These are phyloP conservation scores for Kregervanrija fluxuum DNA, from an alignment of 805 yeast species.

Conservation along the genomic window DNA sequence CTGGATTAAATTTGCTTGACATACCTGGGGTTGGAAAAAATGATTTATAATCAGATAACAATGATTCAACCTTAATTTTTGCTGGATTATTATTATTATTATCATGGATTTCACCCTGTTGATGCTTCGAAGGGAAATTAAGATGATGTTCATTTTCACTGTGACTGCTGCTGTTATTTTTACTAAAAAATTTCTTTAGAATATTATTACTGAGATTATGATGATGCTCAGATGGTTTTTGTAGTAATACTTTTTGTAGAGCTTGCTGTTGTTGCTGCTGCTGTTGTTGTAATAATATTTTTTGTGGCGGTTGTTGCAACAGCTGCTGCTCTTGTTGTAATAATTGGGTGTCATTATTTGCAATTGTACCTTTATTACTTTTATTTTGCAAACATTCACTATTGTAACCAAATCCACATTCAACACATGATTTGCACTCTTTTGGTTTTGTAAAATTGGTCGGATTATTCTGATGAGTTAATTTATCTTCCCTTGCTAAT, in stretches of 20 bases:
- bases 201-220: no score
- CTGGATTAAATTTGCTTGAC: not conserved
- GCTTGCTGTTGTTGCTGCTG: not conserved
- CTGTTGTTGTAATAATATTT: not conserved
- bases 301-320: not conserved
- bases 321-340: conserved; percentile 1
- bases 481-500: conserved; percentile 8
- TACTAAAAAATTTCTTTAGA: no score
- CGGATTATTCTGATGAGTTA: conserved; percentile 4
- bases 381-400: conserved; percentile 1
- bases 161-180: no score
- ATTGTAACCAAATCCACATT: conserved; percentile 22
- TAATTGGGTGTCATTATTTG: not conserved
- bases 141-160: no score
- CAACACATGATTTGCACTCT: conserved; percentile 23
- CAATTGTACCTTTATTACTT: not conserved
- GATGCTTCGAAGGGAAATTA: no score
- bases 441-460: conserved; percentile 5
- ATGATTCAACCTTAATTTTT: conserved; percentile 12
- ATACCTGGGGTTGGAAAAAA: conserved; percentile 22
- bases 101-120: not conserved
- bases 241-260: not conserved
- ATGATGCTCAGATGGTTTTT: not conserved
- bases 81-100: not conserved
- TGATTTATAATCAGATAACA: conserved; percentile 18